Base-by-base conservation (phyloP, 371 early-diverging fungal genomes). In the Mortierella polycephala region DNA sequence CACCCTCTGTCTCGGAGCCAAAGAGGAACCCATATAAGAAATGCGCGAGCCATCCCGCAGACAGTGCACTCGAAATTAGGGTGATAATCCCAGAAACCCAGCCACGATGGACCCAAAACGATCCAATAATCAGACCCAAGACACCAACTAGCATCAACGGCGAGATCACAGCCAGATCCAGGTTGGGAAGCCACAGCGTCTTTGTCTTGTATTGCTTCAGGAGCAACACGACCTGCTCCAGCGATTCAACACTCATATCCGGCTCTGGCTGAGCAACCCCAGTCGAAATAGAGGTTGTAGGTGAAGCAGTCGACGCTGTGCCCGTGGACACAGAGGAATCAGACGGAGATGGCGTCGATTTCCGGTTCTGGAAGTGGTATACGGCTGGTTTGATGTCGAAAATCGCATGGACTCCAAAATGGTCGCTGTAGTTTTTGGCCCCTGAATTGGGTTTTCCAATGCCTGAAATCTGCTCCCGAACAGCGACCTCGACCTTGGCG, bases 401-500 rank as follows among this genome's bases (percentile, higher is more conserved):
- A 16, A 60, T 76, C 0, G 89, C 86, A 61, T 85, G 82, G 0
- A 89, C 89, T 21, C 84, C 90, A 61, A 87, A 90, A 63, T 90
- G 90, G 60, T 90, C 90, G 10, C 88, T 87, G 56, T 83, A 88
- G 57, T 85, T 86, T 81, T 80, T 79, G 40, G 55, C 23, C 18
- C 67, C 68, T 10, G 77, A 59, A 23, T 64, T 60, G 8, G 63
- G 23, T 20, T 30, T 21, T 11, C 77, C 77, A 47, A 76, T 71
- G 41, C 77, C 77, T 0, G 89, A 85, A n/a, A 90, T 85, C 37
- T 71, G 61, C 21, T 86, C 86, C 3, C 82, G 82, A 70, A 90
- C 65, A 14, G 80, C 83, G 5, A 90, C 89, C 30, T 64, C 49
- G 3, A 88, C 87, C 13, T 76, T 61, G 13, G 71, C 68, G 60